Evolutionary conservation across 148 eudicot species (phyloP).

Genomic region (Agrostemma githago): DNA sequence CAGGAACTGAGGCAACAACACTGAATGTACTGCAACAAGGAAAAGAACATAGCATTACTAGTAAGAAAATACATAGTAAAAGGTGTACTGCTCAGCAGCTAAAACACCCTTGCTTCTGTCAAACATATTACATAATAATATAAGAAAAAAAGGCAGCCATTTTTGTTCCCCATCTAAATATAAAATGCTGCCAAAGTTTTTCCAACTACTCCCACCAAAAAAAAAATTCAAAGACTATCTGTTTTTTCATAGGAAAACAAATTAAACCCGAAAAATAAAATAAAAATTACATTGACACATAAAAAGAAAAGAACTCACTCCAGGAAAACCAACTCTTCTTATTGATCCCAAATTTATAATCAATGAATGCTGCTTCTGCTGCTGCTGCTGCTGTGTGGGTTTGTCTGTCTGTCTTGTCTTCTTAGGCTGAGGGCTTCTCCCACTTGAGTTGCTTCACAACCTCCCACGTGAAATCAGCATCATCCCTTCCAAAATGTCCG

Average conservation of each 20-base stretch:
- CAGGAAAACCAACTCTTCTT: slow-evolving; percentile 12
- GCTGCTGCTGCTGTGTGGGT: too few relatives aligned
- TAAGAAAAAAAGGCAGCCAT: slow-evolving; percentile 8
- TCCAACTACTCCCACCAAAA: background rate
- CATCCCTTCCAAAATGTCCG: slow-evolving; percentile 47
- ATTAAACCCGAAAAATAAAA: background rate
- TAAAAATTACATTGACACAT: background rate
- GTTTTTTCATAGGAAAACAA: slow-evolving; percentile 4
- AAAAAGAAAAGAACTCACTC: background rate
- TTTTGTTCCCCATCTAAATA: background rate
- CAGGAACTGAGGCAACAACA: background rate
- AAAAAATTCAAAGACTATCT: slow-evolving; percentile 9
- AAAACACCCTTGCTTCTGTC: slow-evolving; percentile 12
- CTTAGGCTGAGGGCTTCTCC: slow-evolving; percentile 38
- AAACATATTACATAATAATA: slow-evolving; percentile 4
- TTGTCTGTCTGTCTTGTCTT: background rate
- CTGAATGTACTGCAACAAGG: background rate
- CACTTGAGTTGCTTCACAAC: slow-evolving; percentile 46
- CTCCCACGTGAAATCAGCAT: slow-evolving; percentile 47
- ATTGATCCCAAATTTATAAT: slow-evolving; percentile 25
- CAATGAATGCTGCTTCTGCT: slow-evolving; percentile 18
- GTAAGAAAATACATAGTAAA: slow-evolving; percentile 20
- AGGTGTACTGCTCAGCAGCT: slow-evolving; percentile 24
- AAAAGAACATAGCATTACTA: background rate
- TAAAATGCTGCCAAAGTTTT: slow-evolving; percentile 2